phyloP scores from a whole-genome alignment of 73 alveolate species.

The Stentor coeruleus region DNA sequence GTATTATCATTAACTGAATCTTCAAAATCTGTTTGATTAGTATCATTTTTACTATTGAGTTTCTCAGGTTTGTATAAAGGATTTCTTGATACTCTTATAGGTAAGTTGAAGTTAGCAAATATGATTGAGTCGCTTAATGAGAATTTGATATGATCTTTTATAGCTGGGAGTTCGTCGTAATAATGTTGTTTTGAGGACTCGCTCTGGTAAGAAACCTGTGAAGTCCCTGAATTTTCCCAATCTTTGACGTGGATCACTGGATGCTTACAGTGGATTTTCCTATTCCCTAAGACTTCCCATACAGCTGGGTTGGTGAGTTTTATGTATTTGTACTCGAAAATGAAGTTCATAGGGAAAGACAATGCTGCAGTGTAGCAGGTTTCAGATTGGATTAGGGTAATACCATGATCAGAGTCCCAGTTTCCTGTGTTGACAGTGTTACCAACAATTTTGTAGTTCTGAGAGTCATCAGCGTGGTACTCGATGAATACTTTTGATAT shows the following conservation, averaged over 20 bases:
- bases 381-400: not conserved
- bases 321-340: not conserved
- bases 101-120: not conserved
- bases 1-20: no score
- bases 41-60: no score
- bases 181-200: not conserved
- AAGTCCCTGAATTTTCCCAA: not conserved
- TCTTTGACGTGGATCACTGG: not conserved
- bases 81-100: slow-evolving; percentile 4
- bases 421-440: not conserved
- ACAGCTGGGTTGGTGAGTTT: not conserved
- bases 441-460: not conserved
- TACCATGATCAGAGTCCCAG: not conserved
- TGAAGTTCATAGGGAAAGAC: not conserved
- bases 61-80: not conserved
- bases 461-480: not conserved
- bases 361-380: not conserved
- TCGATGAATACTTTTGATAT: not conserved
- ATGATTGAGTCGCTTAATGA: not conserved
- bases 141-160: not conserved
- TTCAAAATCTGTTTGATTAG: no score
- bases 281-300: not conserved
- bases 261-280: not conserved
- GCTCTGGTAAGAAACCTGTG: not conserved
- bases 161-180: not conserved